Evolutionary conservation across 306 rosid genomes (phyloP).

Genomic region (Abrus precatorius): DNA sequence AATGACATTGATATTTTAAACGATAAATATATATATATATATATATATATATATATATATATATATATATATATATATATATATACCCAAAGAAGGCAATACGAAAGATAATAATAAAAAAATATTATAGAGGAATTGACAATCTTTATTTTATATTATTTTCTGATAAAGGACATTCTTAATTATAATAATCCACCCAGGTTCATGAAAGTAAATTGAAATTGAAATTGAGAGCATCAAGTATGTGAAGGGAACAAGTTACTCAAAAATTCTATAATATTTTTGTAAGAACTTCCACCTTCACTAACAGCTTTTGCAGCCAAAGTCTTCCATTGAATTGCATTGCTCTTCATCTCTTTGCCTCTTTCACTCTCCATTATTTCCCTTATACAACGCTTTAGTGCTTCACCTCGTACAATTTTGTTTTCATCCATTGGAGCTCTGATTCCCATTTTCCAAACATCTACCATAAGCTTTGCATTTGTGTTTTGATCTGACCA

Average conservation of each 20-base stretch:
- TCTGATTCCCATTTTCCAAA: constrained; percentile 42
- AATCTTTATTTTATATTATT: not conserved
- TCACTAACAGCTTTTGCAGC: not conserved
- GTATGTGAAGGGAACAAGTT: not conserved
- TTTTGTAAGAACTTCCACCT: constrained; percentile 27
- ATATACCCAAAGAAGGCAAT: not conserved
- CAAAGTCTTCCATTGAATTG: constrained; percentile 4
- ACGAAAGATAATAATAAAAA: not conserved
- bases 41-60: too few species aligned
- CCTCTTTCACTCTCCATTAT: constrained; percentile 25
- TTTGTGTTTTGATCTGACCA: constrained; percentile 37
- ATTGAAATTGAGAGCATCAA: not conserved
- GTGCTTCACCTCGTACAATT: not conserved
- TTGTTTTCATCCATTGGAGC: constrained; percentile 19
- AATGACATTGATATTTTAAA: too few species aligned
- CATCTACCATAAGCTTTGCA: constrained; percentile 20
- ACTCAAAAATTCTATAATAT: constrained; percentile 20
- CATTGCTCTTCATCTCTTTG: constrained; percentile 29
- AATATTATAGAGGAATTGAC: not conserved
- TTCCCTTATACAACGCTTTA: constrained; percentile 22
- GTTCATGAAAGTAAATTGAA: not conserved
- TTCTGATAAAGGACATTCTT: not conserved
- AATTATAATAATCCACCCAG: not conserved
- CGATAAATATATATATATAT: too few species aligned
- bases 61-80: too few species aligned